Evolutionary conservation across 345 rosid species (phyloP).

Genomic region (Balakata baccata): DNA sequence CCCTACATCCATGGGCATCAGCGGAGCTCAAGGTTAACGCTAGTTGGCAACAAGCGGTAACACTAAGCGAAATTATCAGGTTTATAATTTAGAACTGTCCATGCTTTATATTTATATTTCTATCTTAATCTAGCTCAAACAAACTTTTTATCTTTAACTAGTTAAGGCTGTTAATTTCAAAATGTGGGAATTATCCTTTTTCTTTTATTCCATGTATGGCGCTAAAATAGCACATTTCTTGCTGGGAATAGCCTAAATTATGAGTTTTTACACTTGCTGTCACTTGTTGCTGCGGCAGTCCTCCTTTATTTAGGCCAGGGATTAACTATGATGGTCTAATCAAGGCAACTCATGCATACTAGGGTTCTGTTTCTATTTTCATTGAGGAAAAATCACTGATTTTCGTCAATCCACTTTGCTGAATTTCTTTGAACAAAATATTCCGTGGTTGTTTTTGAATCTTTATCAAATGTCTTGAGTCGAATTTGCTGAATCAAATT

Average conservation of each 20-base stretch:
- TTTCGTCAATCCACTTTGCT: neutral
- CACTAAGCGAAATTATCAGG: too few species aligned
- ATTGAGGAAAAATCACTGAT: neutral
- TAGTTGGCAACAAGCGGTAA: too few species aligned
- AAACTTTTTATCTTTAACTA: too few species aligned
- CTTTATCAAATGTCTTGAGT: neutral
- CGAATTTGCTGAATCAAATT: neutral
- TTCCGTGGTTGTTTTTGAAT: neutral
- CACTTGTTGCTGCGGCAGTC: neutral
- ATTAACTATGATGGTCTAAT: neutral
- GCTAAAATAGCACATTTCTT: neutral
- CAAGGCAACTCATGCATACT: neutral
- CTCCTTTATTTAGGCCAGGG: neutral
- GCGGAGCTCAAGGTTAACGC: neutral
- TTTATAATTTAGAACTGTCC: too few species aligned
- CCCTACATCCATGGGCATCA: neutral
- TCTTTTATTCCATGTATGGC: neutral
- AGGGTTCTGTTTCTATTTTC: neutral
- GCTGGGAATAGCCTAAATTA: neutral
- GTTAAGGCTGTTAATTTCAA: too few species aligned
- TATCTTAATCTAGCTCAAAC: too few species aligned
- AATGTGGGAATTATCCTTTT: neutral
- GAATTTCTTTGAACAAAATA: neutral
- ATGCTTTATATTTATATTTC: too few species aligned
- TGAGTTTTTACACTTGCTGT: neutral